These are phyloP conservation scores for Apiospora aurea DNA, from an alignment of 2,329 filamentous ascomycete species.

Conservation along the genomic window DNA sequence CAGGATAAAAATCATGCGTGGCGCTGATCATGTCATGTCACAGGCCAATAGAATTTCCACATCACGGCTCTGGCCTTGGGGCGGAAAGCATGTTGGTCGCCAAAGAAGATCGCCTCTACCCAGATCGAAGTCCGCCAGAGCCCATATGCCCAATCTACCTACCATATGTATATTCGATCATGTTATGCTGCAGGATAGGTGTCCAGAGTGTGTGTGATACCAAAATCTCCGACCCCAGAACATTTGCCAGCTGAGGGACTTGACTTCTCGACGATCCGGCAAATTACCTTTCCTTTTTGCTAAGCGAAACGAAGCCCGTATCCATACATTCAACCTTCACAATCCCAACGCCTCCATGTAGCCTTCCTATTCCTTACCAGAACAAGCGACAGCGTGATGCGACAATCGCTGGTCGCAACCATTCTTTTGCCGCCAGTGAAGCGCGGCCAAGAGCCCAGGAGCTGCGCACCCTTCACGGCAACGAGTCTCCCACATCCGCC, in stretches of 20 bases:
- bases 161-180: background rate
- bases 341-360: background rate
- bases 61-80: background rate
- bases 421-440: background rate
- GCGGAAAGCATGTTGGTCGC: background rate
- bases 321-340: background rate
- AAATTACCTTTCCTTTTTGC: background rate
- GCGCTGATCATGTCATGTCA: background rate
- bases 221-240: background rate
- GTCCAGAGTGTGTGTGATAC: background rate
- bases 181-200: background rate
- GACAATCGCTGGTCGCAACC: background rate
- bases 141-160: background rate
- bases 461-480: background rate
- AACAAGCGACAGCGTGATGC: background rate
- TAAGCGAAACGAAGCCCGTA: background rate
- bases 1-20: background rate
- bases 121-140: background rate
- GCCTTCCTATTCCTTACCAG: background rate
- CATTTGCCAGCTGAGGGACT: no score
- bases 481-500: background rate
- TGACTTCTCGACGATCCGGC: background rate
- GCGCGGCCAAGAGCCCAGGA: background rate
- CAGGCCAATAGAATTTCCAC: background rate
- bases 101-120: background rate